These are phyloP conservation scores for Lentinula sp. DNA, from an alignment of 768 basidiomycete species.

Conservation along the genomic window DNA sequence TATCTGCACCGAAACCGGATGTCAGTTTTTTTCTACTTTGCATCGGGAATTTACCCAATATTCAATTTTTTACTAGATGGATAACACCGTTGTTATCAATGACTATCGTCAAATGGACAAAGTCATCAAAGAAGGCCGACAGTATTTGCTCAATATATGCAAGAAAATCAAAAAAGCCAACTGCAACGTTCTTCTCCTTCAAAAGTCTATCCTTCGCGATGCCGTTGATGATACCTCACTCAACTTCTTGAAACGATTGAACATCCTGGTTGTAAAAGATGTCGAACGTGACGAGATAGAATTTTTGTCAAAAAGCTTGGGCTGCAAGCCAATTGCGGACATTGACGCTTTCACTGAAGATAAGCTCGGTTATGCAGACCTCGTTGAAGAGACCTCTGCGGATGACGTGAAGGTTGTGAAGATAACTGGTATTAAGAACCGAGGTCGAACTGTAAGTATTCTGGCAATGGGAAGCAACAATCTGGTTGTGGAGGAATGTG, in stretches of 20 bases:
- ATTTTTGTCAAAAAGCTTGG: conserved; percentile 91
- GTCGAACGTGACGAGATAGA: conserved; percentile 98
- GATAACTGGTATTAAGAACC: conserved; percentile 92
- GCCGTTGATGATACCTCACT: conserved; percentile 98
- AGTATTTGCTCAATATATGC: conserved; percentile 95
- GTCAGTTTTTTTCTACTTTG: conserved; percentile 40
- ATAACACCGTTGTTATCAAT: conserved; percentile 98
- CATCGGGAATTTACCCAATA: background rate
- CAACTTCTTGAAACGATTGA: conserved; percentile 94
- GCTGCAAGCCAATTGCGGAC: conserved; percentile 94
- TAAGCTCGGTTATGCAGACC: conserved; percentile 93
- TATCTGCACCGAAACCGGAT: conserved; percentile 96
- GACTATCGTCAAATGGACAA: conserved; percentile 99
- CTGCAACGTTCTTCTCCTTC: conserved; percentile 97
- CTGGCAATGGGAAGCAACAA: conserved; percentile 92
- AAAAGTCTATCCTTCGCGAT: conserved; percentile 98
- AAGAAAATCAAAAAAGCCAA: conserved; percentile 99
- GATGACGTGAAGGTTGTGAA: conserved; percentile 88
- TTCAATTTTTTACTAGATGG: conserved; percentile 62
- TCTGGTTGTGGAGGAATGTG: conserved; percentile 93
- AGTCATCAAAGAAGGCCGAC: conserved; percentile 97
- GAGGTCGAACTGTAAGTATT: conserved; percentile 91
- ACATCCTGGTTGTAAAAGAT: conserved; percentile 95
- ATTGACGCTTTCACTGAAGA: conserved; percentile 98
- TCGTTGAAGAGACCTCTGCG: conserved; percentile 83